Evolutionary conservation across 202 grass and related monocot genomes (phyloP).

Genomic region (Bolboschoenoplectus hybrid): DNA sequence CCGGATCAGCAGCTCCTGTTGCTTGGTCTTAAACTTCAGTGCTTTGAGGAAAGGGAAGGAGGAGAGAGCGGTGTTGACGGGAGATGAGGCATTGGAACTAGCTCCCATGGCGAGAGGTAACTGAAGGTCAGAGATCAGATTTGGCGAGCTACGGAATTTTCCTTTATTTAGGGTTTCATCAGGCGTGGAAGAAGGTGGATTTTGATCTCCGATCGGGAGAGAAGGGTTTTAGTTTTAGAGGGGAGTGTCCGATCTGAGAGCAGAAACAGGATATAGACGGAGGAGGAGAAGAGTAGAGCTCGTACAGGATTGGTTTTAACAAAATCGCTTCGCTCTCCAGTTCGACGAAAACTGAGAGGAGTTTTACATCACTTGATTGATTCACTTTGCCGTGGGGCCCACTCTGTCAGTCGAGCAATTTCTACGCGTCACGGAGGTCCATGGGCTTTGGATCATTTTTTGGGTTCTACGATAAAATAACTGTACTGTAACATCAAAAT

Average conservation of each 20-base stretch:
- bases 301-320: neutral
- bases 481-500: no score
- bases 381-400: no score
- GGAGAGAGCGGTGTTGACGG: constrained; percentile 35
- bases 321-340: neutral
- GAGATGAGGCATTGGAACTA: constrained; percentile 43
- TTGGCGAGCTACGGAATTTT: neutral
- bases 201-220: constrained; percentile 46
- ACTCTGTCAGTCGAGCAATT: no score
- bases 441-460: no score
- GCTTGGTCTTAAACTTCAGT: constrained; percentile 93
- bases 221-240: constrained; percentile 38
- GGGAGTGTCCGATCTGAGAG: constrained; percentile 51
- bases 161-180: constrained; percentile 66
- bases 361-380: neutral
- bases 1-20: constrained; percentile 95
- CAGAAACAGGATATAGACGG: constrained; percentile 5
- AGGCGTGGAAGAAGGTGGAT: constrained; percentile 39
- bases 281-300: constrained; percentile 4
- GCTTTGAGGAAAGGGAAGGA: constrained; percentile 52
- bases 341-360: neutral
- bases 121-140: constrained; percentile 43
- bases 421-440: no score
- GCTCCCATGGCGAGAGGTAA: constrained; percentile 46
- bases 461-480: no score